These are phyloP conservation scores for Sugiyamaella xylanicola DNA, from an alignment of 1,139 yeast species.

Conservation along the genomic window DNA sequence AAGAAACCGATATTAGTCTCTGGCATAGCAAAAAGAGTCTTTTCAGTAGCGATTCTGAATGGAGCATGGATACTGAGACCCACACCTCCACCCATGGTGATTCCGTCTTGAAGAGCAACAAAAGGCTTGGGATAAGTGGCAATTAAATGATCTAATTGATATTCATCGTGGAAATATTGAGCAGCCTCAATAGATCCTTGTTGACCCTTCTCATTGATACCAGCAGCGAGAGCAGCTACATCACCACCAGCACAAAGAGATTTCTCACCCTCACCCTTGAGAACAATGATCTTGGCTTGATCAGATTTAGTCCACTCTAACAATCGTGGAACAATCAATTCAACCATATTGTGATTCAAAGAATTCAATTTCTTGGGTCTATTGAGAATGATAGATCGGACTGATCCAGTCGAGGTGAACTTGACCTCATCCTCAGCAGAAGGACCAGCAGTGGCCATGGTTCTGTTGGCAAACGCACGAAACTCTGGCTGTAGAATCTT, in stretches of 20 bases:
- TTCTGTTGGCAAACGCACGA: slow-evolving; percentile 12
- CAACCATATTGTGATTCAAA: slow-evolving; percentile 75
- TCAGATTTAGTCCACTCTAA: slow-evolving; percentile 73
- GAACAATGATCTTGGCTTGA: slow-evolving; percentile 63
- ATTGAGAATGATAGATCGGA: slow-evolving; percentile 77
- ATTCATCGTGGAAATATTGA: slow-evolving; percentile 76
- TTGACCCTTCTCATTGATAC: slow-evolving; percentile 50
- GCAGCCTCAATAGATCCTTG: slow-evolving; percentile 48
- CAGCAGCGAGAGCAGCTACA: slow-evolving; percentile 68
- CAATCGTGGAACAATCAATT: slow-evolving; percentile 71
- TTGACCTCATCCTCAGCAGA: slow-evolving; percentile 54
- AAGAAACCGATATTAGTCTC: slow-evolving; percentile 96
- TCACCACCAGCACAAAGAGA: slow-evolving; percentile 82
- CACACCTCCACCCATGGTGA: slow-evolving; percentile 98
- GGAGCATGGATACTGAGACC: slow-evolving; percentile 93
- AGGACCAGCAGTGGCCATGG: slow-evolving; percentile 29
- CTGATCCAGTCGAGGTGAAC: slow-evolving; percentile 61
- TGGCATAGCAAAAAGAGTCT: slow-evolving; percentile 94
- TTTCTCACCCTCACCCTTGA: slow-evolving; percentile 63
- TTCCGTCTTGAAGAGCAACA: slow-evolving; percentile 84
- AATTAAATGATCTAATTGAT: slow-evolving; percentile 74
- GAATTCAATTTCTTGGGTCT: slow-evolving; percentile 86
- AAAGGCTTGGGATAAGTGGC: slow-evolving; percentile 85
- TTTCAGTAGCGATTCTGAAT: slow-evolving; percentile 87
- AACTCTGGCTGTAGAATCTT: slow-evolving; percentile 31